phyloP scores from a whole-genome alignment of 2,329 filamentous ascomycete genomes.

The Beauveria sp. region DNA sequence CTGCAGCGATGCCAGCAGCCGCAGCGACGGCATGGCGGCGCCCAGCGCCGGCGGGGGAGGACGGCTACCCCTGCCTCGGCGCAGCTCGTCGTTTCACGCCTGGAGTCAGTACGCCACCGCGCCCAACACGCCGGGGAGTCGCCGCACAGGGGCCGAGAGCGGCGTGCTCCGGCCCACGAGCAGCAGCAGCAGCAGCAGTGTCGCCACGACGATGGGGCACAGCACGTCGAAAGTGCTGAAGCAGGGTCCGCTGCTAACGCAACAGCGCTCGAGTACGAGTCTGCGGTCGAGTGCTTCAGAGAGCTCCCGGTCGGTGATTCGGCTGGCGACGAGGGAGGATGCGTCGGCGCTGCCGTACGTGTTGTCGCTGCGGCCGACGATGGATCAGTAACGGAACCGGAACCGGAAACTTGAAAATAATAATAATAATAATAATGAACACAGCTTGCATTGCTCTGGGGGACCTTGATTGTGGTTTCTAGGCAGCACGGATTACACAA shows the following conservation, averaged over 20 bases:
- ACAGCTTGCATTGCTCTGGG: not conserved
- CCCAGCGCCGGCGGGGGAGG: not conserved
- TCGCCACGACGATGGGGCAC: slow-evolving; percentile 26
- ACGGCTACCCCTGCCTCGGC: slow-evolving; percentile 21
- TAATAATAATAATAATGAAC: not conserved
- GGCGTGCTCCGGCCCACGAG: slow-evolving; percentile 30
- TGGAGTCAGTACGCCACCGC: slow-evolving; percentile 43
- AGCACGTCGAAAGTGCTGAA: slow-evolving; percentile 17
- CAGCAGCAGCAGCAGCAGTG: slow-evolving; percentile 25
- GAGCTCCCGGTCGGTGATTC: slow-evolving; percentile 38
- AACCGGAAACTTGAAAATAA: not conserved
- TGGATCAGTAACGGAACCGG: slow-evolving; percentile 14
- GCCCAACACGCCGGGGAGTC: slow-evolving; percentile 45
- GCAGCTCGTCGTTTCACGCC: slow-evolving; percentile 36
- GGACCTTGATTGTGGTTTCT: not conserved
- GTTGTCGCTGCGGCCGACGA: slow-evolving; percentile 26
- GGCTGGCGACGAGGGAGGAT: slow-evolving; percentile 34
- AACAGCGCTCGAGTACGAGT: slow-evolving; percentile 33
- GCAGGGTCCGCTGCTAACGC: slow-evolving; percentile 32
- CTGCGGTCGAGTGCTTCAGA: slow-evolving; percentile 30
- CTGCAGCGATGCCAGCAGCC: slow-evolving; percentile 21
- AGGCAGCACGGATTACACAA: not conserved
- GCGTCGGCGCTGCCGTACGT: slow-evolving; percentile 29
- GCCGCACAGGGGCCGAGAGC: slow-evolving; percentile 21
- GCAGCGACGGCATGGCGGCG: not conserved